Base-by-base conservation (phyloP, 108 stramenopile genomes). In the Discostella stelligeroides region DNA sequence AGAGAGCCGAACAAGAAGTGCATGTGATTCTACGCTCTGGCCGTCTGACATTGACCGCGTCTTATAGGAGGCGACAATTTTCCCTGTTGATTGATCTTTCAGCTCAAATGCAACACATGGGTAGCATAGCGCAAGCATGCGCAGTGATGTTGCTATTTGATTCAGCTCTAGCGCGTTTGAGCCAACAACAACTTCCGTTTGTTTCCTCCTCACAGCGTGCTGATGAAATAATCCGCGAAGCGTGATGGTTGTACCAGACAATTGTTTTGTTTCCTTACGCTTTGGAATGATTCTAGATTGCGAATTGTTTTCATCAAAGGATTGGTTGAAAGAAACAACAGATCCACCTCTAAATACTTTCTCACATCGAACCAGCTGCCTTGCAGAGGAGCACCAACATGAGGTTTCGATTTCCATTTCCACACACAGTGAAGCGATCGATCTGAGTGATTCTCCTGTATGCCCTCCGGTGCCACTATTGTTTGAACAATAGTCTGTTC, bases 401-500 rank as follows among this genome's bases (percentile, higher is more conserved):
- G 68, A 38, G 4, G 70, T 64, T 45, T 71, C 63, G 28, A 76
- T 55, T 56, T 63, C 63, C 47, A 80, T 68, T 53, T 74, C 73
- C 1, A 75, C 58, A 39, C 70, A 74, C 0, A 80, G 57, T n/a
- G 60, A 40, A 7, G 73, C 73, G 38, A 80, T 41, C 1, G 73
- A 67, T 38, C 55, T 30, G 4, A 80, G 51, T 0, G 70, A 38
- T 34, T 80, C 79, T 4, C 79, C 79, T 55, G 55, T n/a, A n/a
- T n/a, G 45, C 34, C 34, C 10, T 49, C 58, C 30, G 39, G 8
- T 58, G 9, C 49, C 30, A 41, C 18, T 23, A 27, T 63, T 23
- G 25, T 66, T 66, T 14, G 73, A 70, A 39, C 79, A 80, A 43
- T 62, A 57, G 15, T 75, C 68, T 12, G 79, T 80, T 13, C 79